Base-by-base conservation (phyloP, 768 basidiomycete genomes). In the Lentinus tigrinus region DNA sequence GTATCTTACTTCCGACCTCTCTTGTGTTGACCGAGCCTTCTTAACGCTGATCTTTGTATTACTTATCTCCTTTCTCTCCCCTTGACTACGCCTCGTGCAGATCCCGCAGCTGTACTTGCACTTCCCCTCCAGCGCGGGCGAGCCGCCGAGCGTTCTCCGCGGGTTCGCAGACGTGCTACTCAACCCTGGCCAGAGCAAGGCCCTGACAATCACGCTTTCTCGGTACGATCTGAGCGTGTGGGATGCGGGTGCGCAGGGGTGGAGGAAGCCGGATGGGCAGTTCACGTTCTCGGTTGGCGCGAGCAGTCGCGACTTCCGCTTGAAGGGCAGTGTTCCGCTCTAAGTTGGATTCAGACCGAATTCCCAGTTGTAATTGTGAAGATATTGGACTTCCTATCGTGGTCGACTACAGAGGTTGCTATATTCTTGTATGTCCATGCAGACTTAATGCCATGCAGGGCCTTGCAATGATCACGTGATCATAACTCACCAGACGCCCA, bases 71-170 rank as follows among this genome's bases (percentile, higher is more conserved):
- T 48, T 7, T 43, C 43, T 37, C 61, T 11, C 63, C 42, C 51
- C 24, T 36, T 56, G n/a, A 11, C 54, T 17, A 13, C 14, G 31
- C 44, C 8, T 31, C 31, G 31, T 27, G 27, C 62, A 89, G 84
- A 83, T 86, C 46, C 84, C 89, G 10, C 91, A 93, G 75, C 70
- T 93, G 17, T 93, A 92, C 72, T 27, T 93, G 26, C 81, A 88
- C 69, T 83, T 85, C 75, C 87, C 88, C 0, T 52, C 74, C 31
- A 31, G 54, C 48, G 53, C 87, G 3, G 79, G 78, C 37, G 88
- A 91, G 66, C 91, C 91, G 2, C 90, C 90, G 0, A 83, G 82
- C 3, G 67, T 92, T 31, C 76, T 76, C 26, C 83, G 80, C 60
- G 90, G 90, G 2, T 92, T 93, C 75, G 81, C 80, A 14, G 76